phyloP scores from a whole-genome alignment of 176 grass and related monocot species.

The Aegilops bicornis region DNA sequence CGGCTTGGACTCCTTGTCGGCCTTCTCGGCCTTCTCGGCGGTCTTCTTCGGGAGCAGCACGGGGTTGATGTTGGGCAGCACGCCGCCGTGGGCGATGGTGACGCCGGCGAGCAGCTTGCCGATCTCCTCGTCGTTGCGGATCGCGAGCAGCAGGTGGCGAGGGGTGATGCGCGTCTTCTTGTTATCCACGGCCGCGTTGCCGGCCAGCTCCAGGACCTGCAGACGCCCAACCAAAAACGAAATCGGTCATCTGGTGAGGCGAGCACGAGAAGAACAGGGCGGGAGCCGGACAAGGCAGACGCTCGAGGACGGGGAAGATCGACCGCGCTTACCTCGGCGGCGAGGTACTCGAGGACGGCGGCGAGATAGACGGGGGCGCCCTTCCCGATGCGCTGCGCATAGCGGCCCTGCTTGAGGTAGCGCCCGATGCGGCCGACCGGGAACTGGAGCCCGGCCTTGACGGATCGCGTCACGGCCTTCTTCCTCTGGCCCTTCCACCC shows the following conservation, averaged over 20 bases:
- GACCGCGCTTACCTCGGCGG: slow-evolving; percentile 11
- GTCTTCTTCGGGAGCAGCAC: background rate
- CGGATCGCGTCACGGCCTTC: slow-evolving; percentile 3
- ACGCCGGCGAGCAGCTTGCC: background rate
- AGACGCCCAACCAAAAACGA: background rate
- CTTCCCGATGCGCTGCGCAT: slow-evolving; percentile 39
- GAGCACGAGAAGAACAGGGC: too few relatives aligned
- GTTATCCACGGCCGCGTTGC: background rate
- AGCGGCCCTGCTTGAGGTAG: slow-evolving; percentile 61
- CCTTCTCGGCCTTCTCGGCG: background rate
- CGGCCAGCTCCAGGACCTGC: background rate
- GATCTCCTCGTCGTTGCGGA: background rate
- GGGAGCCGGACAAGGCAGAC: too few relatives aligned
- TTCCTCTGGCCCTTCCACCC: background rate
- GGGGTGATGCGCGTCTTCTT: background rate
- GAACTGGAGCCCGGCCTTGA: slow-evolving; percentile 79
- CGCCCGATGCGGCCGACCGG: slow-evolving; percentile 70
- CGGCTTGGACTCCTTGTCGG: background rate
- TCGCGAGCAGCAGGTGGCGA: background rate
- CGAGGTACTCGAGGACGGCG: slow-evolving; percentile 43
- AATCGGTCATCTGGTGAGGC: background rate
- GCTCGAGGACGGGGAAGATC: too few relatives aligned
- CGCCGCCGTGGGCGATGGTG: background rate
- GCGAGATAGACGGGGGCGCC: slow-evolving; percentile 43
- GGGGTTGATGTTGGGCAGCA: background rate